Conservation (phyloP, 2,329 filamentous ascomycete genomes). For the Penicillium polonicum region DNA sequence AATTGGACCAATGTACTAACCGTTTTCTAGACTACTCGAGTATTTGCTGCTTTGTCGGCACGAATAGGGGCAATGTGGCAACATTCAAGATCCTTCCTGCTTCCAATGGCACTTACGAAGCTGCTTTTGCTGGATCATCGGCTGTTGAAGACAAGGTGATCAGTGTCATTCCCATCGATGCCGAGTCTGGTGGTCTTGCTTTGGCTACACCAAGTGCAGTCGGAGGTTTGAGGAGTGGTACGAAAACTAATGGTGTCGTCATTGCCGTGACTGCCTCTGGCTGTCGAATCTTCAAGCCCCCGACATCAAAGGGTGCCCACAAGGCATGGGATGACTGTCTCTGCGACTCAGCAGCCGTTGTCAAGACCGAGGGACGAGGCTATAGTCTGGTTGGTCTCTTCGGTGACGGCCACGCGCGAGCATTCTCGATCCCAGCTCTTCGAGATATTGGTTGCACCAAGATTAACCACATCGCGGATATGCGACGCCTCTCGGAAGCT, state of each 20-base stretch:
- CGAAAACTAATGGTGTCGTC: slow-evolving; percentile 74
- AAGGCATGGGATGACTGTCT: slow-evolving; percentile 82
- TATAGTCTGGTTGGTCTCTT: slow-evolving; percentile 81
- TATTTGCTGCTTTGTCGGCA: slow-evolving; percentile 88
- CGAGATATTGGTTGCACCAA: slow-evolving; percentile 74
- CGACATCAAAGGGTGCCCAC: slow-evolving; percentile 82
- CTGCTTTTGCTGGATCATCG: slow-evolving; percentile 67
- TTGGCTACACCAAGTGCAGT: slow-evolving; percentile 73
- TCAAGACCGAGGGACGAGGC: slow-evolving; percentile 71
- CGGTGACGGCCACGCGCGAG: slow-evolving; percentile 74
- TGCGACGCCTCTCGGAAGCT: slow-evolving; percentile 66
- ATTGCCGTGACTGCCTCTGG: slow-evolving; percentile 73
- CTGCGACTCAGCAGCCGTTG: slow-evolving; percentile 77
- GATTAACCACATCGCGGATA: slow-evolving; percentile 67
- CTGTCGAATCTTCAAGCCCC: slow-evolving; percentile 83
- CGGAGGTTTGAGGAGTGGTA: slow-evolving; percentile 71
- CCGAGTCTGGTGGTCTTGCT: slow-evolving; percentile 73
- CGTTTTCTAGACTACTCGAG: slow-evolving; percentile 71
- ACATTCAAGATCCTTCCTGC: slow-evolving; percentile 89
- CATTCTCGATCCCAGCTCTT: slow-evolving; percentile 81
- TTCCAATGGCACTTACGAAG: slow-evolving; percentile 66
- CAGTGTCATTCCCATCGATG: slow-evolving; percentile 74
- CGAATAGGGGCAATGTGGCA: slow-evolving; percentile 75
- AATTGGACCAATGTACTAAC: slow-evolving; percentile 25
- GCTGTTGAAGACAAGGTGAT: slow-evolving; percentile 69